Evolutionary conservation across 1,139 yeast species (phyloP), one percentile per base, ranked within the genome.

Genomic region (Suhomyces choctaworum): DNA sequence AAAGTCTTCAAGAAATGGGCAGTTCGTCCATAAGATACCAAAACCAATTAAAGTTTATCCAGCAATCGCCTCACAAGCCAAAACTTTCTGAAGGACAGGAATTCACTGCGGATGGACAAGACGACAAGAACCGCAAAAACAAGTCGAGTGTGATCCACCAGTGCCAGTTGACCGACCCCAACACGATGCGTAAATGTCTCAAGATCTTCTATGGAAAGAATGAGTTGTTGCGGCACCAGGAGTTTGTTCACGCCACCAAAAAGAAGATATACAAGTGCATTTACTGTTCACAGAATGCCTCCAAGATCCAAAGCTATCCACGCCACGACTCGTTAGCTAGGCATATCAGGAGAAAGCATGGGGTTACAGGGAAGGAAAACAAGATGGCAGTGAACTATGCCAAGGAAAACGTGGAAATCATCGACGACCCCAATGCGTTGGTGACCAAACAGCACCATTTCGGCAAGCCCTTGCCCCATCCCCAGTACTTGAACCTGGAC

Each of bases 371-470:
- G 1, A 66, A 65, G 34, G 76, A 70, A 36, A 70, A 69, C 46
- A 70, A 69, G 40, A 53, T 64, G 54, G 76, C 76, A 0, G 74
- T 70, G n/a, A 62, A 64, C 41, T 65, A 66, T 44, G 76, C 76
- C n/a, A 69, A 67, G 45, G 70, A 64, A 28, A 60, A 68, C 41
- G 73, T 67, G 3, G 70, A 64, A 32, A 52, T 64, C 5, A 58
- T 67, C 16, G 72, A 66, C 31, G 70, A 66, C 36, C 47, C 54
- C 16, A 37, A 37, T 6, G 42, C 45, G n/a, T 25, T 39, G 9
- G 37, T 41, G 16, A 39, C 43, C n/a, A 42, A 42, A 29, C 41
- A 35, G 7, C 47, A 46, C 20, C 40, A 33, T 27, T 39, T 45
- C 27, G 54, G 51, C 2, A 50, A 47, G 29, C 66, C 66, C 6